These are phyloP conservation scores for Neurospora sp. DNA, from an alignment of 495 filamentous ascomycete species.

Conservation along the genomic window DNA sequence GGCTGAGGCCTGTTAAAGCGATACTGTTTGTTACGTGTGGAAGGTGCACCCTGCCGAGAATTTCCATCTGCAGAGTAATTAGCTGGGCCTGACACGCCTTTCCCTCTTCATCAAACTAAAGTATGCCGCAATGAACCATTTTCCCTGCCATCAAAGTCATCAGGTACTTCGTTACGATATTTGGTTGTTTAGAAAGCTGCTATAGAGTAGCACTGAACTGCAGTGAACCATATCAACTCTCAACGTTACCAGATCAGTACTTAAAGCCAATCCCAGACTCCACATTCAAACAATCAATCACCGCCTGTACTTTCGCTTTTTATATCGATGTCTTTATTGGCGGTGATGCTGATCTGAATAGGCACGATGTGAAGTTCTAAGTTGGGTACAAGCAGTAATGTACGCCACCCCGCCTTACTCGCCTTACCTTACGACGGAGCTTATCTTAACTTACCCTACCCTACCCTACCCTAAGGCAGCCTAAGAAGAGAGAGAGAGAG, in stretches of 20 bases:
- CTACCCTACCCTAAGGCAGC: neutral
- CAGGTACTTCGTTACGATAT: neutral
- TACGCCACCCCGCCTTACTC: neutral
- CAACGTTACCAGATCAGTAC: neutral
- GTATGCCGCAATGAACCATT: neutral
- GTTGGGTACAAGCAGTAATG: neutral
- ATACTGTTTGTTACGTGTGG: neutral
- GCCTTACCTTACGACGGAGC: neutral
- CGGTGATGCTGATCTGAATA: neutral
- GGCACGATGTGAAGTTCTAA: neutral
- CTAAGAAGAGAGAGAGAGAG: neutral
- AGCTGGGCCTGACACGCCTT: neutral
- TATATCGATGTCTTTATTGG: neutral
- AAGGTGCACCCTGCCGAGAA: neutral
- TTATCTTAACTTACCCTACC: neutral
- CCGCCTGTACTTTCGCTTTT: neutral
- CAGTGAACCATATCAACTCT: neutral
- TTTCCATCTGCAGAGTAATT: neutral
- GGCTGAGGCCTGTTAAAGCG: neutral
- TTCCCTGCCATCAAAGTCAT: neutral
- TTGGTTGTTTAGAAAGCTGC: neutral
- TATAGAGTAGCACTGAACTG: neutral
- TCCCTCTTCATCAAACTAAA: neutral
- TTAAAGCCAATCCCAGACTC: neutral
- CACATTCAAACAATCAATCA: neutral